These are phyloP conservation scores for Tetragonia tetragonoides DNA, from an alignment of 148 eudicot species.

Conservation along the genomic window DNA sequence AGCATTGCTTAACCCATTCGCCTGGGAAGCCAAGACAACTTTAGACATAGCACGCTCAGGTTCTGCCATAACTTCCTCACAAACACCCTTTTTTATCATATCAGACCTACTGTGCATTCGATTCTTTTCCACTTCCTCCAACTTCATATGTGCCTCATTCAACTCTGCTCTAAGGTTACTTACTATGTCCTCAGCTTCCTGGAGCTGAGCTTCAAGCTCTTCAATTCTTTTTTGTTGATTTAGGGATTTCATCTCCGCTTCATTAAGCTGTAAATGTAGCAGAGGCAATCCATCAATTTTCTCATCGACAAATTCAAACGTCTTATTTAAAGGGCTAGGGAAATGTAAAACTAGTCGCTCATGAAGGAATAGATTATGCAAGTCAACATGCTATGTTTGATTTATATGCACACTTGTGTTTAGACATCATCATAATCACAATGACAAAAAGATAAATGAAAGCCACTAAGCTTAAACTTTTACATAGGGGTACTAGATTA, in stretches of 20 bases:
- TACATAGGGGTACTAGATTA: not conserved
- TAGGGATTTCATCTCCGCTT: constrained; percentile 53
- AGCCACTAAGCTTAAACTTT: not conserved
- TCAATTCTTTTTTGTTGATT: constrained; percentile 73
- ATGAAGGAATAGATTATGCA: not conserved
- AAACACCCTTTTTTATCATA: not conserved
- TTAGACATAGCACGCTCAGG: constrained; percentile 12
- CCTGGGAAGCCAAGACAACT: constrained; percentile 18
- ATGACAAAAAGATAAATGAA: not conserved
- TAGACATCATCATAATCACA: not conserved
- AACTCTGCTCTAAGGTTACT: constrained; percentile 71
- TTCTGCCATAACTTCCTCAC: constrained; percentile 4
- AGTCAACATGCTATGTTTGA: not conserved
- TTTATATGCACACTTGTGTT: not conserved
- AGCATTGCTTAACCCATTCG: constrained; percentile 14
- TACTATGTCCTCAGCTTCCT: constrained; percentile 94
- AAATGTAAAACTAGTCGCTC: not conserved
- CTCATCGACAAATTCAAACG: not conserved
- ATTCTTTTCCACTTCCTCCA: constrained; percentile 37
- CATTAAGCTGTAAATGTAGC: constrained; percentile 44
- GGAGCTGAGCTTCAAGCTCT: constrained; percentile 94
- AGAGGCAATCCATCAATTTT: not conserved
- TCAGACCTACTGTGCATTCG: constrained; percentile 21
- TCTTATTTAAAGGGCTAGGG: not conserved
- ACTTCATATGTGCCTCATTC: constrained; percentile 45